Evolutionary conservation across 805 yeast species (phyloP).

Genomic region (Metschnikowia sp.): DNA sequence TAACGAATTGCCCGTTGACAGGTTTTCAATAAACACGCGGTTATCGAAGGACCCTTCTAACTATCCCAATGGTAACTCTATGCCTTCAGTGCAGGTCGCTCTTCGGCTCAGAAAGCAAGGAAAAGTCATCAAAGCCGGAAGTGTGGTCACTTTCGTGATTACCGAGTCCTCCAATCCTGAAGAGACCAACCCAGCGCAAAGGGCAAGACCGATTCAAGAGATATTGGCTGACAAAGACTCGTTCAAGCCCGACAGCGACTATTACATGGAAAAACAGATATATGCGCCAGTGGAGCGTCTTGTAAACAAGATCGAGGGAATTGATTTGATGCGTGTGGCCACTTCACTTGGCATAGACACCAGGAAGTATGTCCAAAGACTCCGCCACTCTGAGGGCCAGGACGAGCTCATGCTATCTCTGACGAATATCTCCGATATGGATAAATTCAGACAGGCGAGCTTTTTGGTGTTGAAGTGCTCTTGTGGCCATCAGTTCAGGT

Average conservation of each 20-base stretch:
- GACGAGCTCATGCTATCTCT: slow-evolving; percentile 69
- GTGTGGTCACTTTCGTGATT: slow-evolving; percentile 83
- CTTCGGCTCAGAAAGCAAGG: slow-evolving; percentile 76
- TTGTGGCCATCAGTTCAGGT: slow-evolving; percentile 60
- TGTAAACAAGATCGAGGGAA: slow-evolving; percentile 80
- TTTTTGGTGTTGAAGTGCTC: slow-evolving; percentile 55
- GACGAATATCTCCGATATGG: slow-evolving; percentile 74
- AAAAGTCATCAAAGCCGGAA: slow-evolving; percentile 82
- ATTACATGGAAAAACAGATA: slow-evolving; percentile 83
- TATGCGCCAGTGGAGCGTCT: slow-evolving; percentile 88
- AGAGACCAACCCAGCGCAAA: slow-evolving; percentile 51
- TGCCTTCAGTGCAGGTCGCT: slow-evolving; percentile 89
- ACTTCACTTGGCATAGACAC: slow-evolving; percentile 75
- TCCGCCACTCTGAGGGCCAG: slow-evolving; percentile 32
- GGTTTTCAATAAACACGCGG: slow-evolving; percentile 78
- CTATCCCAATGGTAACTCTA: slow-evolving; percentile 75
- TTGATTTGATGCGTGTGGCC: slow-evolving; percentile 77
- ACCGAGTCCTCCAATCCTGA: slow-evolving; percentile 41
- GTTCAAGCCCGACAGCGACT: slow-evolving; percentile 68
- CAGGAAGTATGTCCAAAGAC: slow-evolving; percentile 49
- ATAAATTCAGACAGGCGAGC: slow-evolving; percentile 69
- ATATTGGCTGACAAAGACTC: slow-evolving; percentile 49
- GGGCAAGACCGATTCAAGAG: slow-evolving; percentile 82
- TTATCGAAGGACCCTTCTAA: slow-evolving; percentile 84
- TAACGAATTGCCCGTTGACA: slow-evolving; percentile 61